A percentile compares a stretch with the other conserved stretches of the same genome.
These are phyloP conservation scores for Sextonia rubra DNA, from an alignment of 164 flowering plant genomes.

Conservation along the genomic window DNA sequence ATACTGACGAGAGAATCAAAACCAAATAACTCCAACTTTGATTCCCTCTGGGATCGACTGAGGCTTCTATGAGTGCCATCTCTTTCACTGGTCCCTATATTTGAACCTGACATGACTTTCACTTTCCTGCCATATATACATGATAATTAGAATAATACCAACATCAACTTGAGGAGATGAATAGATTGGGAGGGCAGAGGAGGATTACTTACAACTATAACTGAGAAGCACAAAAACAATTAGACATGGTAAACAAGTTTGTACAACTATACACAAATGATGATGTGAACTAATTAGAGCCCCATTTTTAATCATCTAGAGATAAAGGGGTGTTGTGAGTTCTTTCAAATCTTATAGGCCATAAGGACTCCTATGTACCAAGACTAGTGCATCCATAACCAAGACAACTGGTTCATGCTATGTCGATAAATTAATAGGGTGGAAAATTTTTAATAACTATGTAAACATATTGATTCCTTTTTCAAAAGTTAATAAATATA, in stretches of 20 bases:
- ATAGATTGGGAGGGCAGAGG: too few species aligned
- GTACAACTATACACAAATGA: neutral
- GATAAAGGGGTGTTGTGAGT: neutral
- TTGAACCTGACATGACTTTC: slow-evolving; percentile 27
- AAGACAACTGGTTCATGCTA: too few species aligned
- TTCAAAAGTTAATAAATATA: too few species aligned
- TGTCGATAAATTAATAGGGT: too few species aligned
- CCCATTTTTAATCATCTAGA: neutral
- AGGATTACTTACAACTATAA: neutral
- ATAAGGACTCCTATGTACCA: too few species aligned
- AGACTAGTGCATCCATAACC: too few species aligned
- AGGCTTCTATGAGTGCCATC: slow-evolving; percentile 34
- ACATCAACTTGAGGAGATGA: neutral
- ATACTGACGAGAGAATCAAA: slow-evolving; percentile 95
- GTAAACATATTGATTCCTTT: too few species aligned
- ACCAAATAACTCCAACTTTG: slow-evolving; percentile 92
- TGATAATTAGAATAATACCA: neutral
- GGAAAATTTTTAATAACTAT: too few species aligned
- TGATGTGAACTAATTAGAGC: neutral
- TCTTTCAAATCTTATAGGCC: too few species aligned
- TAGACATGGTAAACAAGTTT: neutral
- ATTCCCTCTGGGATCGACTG: slow-evolving; percentile 51
- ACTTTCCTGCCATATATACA: slow-evolving; percentile 38
- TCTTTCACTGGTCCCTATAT: slow-evolving; percentile 24
- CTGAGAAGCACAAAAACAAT: neutral